Conservation (phyloP, 331 rosid species). For the Ulmus americana region DNA sequence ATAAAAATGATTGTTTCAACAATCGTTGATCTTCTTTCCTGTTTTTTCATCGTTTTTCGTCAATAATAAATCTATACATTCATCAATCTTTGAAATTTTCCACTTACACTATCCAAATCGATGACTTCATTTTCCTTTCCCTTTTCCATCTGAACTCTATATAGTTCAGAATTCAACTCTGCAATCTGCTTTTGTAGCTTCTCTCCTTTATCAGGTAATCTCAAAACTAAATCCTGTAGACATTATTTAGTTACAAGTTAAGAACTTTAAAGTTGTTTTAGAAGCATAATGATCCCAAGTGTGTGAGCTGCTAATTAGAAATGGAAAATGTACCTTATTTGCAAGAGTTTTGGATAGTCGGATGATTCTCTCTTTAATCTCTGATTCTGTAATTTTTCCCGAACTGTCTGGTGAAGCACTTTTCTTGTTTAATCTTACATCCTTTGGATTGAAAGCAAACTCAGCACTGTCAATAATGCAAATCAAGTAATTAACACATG, state of each 20-base stretch:
- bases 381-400: conserved; percentile 50
- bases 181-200: conserved; percentile 45
- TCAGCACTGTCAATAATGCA: conserved; percentile 43
- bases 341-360: conserved; percentile 54
- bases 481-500: conserved; percentile 12
- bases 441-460: conserved; percentile 77
- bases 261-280: neutral
- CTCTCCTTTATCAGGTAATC: conserved; percentile 68
- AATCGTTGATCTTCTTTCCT: too few relatives aligned
- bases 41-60: neutral
- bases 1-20: too few relatives aligned
- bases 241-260: neutral
- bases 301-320: neutral
- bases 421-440: conserved; percentile 41
- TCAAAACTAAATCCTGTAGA: conserved; percentile 54
- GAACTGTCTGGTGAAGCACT: conserved; percentile 41
- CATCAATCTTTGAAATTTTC: conserved; percentile 39
- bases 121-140: conserved; percentile 20
- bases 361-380: conserved; percentile 53
- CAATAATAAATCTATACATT: conserved; percentile 36
- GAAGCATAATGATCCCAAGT: neutral
- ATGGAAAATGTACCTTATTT: conserved; percentile 44
- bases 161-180: conserved; percentile 47
- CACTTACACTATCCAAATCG: conserved; percentile 49
- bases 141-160: conserved; percentile 26